A percentile compares a stretch with the other conserved stretches of the same genome.
phyloP scores from a whole-genome alignment of 768 basidiomycete genomes.

The Hemileccinum rubropunctum region DNA sequence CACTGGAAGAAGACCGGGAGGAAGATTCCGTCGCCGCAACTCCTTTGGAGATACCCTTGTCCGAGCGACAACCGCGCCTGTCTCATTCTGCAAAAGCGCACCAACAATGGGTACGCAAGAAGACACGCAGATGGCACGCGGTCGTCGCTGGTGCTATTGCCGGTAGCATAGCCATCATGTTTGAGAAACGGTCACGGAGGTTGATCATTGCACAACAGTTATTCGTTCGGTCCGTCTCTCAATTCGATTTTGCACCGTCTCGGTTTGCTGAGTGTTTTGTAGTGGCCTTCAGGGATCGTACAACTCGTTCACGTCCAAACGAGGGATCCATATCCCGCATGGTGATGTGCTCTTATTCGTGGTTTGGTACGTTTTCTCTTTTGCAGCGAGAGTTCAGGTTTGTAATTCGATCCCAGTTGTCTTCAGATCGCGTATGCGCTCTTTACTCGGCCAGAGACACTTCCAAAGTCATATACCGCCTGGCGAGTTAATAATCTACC shows the following conservation, averaged over 20 bases:
- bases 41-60: conserved; percentile 15
- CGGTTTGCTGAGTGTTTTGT: conserved; percentile 1
- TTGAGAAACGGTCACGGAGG: conserved; percentile 67
- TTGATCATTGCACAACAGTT: conserved; percentile 79
- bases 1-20: conserved; percentile 31
- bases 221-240: conserved; percentile 65
- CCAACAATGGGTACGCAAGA: conserved; percentile 59
- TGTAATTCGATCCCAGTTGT: conserved; percentile 43
- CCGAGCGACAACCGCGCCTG: conserved; percentile 46
- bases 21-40: conserved; percentile 11
- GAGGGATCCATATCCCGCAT: conserved; percentile 70
- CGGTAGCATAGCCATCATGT: conserved; percentile 70
- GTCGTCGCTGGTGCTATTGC: conserved; percentile 75
- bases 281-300: conserved; percentile 91
- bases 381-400: not conserved
- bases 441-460: conserved; percentile 76
- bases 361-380: conserved; percentile 49
- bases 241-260: not conserved
- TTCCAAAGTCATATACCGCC: conserved; percentile 68
- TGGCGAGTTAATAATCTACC: conserved; percentile 49
- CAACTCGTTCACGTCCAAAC: conserved; percentile 69
- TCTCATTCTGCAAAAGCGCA: conserved; percentile 65
- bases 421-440: conserved; percentile 85
- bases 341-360: conserved; percentile 83
- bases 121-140: conserved; percentile 75